Conservation (phyloP, 2,329 filamentous ascomycete genomes). For the Fusarium sp. region DNA sequence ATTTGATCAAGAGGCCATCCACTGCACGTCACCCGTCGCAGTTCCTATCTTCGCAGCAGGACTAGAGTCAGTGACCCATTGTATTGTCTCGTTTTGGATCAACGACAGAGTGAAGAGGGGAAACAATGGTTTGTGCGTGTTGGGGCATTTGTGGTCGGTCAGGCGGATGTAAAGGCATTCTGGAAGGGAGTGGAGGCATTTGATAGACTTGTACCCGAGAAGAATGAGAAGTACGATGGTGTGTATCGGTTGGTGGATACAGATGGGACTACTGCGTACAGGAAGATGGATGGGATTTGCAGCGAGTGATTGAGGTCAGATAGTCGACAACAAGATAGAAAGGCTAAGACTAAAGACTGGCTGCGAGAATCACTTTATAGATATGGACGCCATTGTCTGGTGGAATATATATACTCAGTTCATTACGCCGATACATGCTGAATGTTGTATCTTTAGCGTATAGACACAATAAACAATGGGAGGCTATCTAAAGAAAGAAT, state of each 20-base stretch:
- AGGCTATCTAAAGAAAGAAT: too few species aligned
- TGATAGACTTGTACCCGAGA: not conserved
- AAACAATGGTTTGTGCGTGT: not conserved
- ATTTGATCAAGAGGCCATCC: constrained; percentile 14
- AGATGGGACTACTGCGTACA: not conserved
- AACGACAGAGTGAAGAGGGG: not conserved
- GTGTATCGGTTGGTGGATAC: not conserved
- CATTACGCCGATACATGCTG: too few species aligned
- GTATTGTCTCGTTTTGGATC: constrained; percentile 11
- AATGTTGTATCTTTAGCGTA: too few species aligned
- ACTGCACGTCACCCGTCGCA: constrained; percentile 1
- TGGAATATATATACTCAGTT: too few species aligned
- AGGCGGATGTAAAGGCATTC: not conserved
- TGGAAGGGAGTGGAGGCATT: constrained; percentile 10
- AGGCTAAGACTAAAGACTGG: too few species aligned
- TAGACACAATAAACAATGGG: too few species aligned
- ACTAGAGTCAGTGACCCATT: not conserved
- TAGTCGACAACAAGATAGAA: not conserved
- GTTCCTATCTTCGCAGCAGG: constrained; percentile 16
- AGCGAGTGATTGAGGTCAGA: constrained; percentile 7
- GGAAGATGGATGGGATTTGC: constrained; percentile 1
- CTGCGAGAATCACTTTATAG: too few species aligned
- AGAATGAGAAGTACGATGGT: not conserved
- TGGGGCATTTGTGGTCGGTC: constrained; percentile 8
- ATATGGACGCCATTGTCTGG: too few species aligned